Conservation (phyloP, 2,329 filamentous ascomycete genomes). For the Stagonosporopsis vannaccii region DNA sequence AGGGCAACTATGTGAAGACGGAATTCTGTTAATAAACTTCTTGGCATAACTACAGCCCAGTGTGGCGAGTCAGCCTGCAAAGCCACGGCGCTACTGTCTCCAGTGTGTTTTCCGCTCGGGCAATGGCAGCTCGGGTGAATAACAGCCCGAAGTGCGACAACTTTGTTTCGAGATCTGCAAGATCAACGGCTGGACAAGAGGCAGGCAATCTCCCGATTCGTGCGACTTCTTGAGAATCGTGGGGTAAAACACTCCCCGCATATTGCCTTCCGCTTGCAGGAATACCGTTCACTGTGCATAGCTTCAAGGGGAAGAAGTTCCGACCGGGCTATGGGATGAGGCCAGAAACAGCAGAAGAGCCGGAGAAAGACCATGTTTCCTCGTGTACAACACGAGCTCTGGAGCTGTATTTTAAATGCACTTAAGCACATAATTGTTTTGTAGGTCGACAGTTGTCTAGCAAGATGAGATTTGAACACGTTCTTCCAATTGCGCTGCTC, state of each 20-base stretch:
- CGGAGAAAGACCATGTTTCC: not conserved
- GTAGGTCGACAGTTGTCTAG: not conserved
- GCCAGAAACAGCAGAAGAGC: not conserved
- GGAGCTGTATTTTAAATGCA: not conserved
- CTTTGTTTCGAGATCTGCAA: not conserved
- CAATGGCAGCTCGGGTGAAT: not conserved
- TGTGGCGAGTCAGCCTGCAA: no score
- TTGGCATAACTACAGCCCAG: no score
- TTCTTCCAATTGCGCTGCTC: constrained; percentile 2
- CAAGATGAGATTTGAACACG: constrained; percentile 2
- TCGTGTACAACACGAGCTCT: not conserved
- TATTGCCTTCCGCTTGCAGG: not conserved
- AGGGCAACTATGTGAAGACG: no score
- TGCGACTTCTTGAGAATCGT: not conserved
- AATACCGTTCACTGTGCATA: not conserved
- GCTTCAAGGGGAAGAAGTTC: constrained; percentile 4
- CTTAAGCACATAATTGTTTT: no score
- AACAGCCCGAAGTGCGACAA: not conserved
- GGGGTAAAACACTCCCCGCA: not conserved
- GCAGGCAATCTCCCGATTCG: not conserved
- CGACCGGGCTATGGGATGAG: constrained; percentile 1
- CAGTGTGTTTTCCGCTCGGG: no score
- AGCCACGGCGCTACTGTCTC: no score
- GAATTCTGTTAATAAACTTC: no score
- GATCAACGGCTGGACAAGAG: not conserved